Evolutionary conservation across 1,139 yeast genomes (phyloP), one percentile per base, ranked within the genome.

Genomic region (Kodamaea anthophila): DNA sequence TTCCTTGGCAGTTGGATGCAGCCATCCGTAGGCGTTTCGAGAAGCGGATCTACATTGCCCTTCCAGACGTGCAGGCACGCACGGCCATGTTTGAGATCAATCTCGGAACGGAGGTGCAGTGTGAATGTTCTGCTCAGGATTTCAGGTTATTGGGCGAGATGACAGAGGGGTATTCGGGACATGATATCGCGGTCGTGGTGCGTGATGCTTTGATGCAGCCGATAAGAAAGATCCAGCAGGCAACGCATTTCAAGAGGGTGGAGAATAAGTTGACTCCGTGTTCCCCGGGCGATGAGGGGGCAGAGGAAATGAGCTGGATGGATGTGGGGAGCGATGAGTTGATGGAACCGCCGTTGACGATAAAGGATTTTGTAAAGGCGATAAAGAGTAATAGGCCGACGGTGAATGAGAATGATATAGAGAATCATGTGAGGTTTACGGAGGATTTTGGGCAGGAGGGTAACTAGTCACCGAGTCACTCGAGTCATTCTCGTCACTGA

Each of bases 191-290:
- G 0, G 96, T 91, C 24, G 94, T 88, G 11, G 98, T 93, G 5
- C 77, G 95, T 46, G 99, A 93, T 56, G 97, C 98, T 0, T 65
- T 93, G 41, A 93, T 93, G 98, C 94, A 88, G 54, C 98, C 99
- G 2, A 85, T 93, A 35, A 74, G 98, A 46, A 87, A 87, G 52
- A 87, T 93, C 40, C 98, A 91, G 55, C 82, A 77, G 46, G 97
- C 98, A 0, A 93, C 99, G 0, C 99, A 93, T 62, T 93, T 93
- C 62, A 84, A 82, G 48, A 66, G 70, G 33, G 70, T 75, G 8
- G 32, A 41, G 5, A 58, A 43, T 27, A 69, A 74, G 51, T 69
- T 76, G 30, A 85, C 91, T 11, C 98, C 98, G 1, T 93, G 98
- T 49, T 87, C 97, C 0, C 99, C 99, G 0, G 99, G 99, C 9